Base-by-base conservation (phyloP, 805 yeast genomes). In the Hanseniaspora mollemarum region DNA sequence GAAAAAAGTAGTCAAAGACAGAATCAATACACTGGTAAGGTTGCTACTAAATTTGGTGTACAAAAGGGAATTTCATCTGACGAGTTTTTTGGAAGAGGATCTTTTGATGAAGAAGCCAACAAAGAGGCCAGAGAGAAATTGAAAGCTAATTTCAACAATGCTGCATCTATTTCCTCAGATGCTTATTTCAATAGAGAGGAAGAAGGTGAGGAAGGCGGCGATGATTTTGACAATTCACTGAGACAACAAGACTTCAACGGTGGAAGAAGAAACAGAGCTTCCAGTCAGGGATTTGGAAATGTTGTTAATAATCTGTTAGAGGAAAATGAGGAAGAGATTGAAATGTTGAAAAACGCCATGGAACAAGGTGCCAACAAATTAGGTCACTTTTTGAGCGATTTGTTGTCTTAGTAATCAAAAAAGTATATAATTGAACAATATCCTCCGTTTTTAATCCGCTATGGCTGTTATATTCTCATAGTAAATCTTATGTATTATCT, bases 41-140 rank as follows among this genome's bases (percentile, higher is more conserved):
- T 83, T 28, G 78, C 77, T 35, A 72, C 71, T 60, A 85, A 87
- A 69, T 92, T 76, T 63, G 96, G 96, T 52, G 71, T 70, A 37
- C 96, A 88, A 64, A 90, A 86, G 74, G 95, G 88, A 43, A 92
- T 92, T 56, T 92, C 97, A 0, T 88, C 96, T 1, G 97, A 92
- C 67, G 94, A 88, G 69, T 78, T 77, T 60, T 92, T 92, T 66
- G 96, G 96, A 18, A 80, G 95, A 61, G 90, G 88, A 39, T 70
- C 79, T 24, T 86, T 76, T 61, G 96, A 87, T 60, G 83, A 83
- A 56, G 72, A 71, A 1, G 84, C 85, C 36, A 82, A 82, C 51
- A 74, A 73, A 42, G 96, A 87, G 65, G 96, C 96, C 1, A 74
- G 75, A 56, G 62, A 76, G n/a, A 88, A 92, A 60, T 71, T 92